phyloP scores from a whole-genome alignment of 2,329 filamentous ascomycete genomes.

The Pochonia chlamydosporia region DNA sequence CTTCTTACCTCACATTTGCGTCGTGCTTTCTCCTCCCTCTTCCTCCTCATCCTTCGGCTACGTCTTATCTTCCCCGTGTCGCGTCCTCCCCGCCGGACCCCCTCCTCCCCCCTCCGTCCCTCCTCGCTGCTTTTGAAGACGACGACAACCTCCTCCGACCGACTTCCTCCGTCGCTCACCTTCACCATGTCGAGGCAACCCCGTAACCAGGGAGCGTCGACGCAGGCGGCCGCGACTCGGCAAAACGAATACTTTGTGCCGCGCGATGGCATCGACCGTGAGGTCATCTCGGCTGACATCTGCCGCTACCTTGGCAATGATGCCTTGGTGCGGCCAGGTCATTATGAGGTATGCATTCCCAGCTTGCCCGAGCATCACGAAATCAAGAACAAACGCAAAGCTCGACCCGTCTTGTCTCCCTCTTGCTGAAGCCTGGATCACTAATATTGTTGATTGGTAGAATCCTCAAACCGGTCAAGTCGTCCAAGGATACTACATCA shows the following conservation, averaged over 20 bases:
- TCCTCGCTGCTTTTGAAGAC: too few relatives aligned
- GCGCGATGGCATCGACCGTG: conserved; percentile 73
- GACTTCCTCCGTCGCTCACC: conserved; percentile 9
- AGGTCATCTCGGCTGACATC: conserved; percentile 80
- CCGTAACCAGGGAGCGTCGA: conserved; percentile 29
- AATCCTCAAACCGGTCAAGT: conserved; percentile 52
- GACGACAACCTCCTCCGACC: conserved; percentile 5
- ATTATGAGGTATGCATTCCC: conserved; percentile 55
- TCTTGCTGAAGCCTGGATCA: not conserved
- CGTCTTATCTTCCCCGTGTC: conserved; percentile 3
- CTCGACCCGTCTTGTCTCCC: not conserved
- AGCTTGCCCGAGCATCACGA: too few relatives aligned
- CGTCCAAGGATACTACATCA: conserved; percentile 70
- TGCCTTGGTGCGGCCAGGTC: conserved; percentile 69
- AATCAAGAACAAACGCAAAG: too few relatives aligned
- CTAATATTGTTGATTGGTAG: conserved; percentile 24
- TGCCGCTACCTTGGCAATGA: conserved; percentile 81
- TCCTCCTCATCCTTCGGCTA: conserved; percentile 12
- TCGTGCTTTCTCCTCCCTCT: conserved; percentile 11
- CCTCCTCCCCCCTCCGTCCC: conserved; percentile 4
- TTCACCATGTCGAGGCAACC: conserved; percentile 32
- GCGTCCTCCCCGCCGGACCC: conserved; percentile 13
- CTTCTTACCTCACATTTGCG: conserved; percentile 15
- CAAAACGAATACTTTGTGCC: conserved; percentile 79
- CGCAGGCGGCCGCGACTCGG: conserved; percentile 36